Base-by-base conservation (phyloP, 2,329 filamentous ascomycete genomes). In the Blastomyces percursus region DNA sequence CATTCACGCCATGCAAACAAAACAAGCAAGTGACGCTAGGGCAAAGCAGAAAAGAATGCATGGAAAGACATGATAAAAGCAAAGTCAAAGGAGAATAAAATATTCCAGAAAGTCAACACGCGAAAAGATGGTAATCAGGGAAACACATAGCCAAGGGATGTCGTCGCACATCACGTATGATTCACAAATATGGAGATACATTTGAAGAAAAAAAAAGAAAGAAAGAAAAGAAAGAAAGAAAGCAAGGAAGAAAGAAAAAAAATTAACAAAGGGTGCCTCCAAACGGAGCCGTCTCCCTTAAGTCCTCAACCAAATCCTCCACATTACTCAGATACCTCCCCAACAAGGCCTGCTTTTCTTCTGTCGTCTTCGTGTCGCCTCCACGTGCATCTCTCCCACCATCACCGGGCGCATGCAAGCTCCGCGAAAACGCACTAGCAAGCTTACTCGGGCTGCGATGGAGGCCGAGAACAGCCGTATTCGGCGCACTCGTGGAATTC, bases 271-370 rank as follows among this genome's bases (percentile, higher is more conserved):
- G 74, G 21, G 74, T 73, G 6, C 86, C 74, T 6, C 85, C 86
- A 77, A 91, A 91, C 0, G 90, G 88, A 56, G 88, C 86, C 67
- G 85, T 89, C 72, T 90, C 90, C 67, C 87, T 85, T 69, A 96
- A 77, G 74, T 96, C 91, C 72, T 89, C 86, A 61, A 96, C 90
- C 64, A 96, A 80, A 68, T 92, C 90, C 66, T 92, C 89, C 32
- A 95, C 90, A 71, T 89, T 94, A 74, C 82, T 88, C 71, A 96
- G 79, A 74, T 94, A 90, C 67, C 84, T 82, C 52, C 88, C 89
- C 48, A 96, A 78, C 73, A 95, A 76, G 59, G 81, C 81, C 77
- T 94, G 90, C 78, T 96, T 96, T 74, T 95, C 89, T 67, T 88
- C 85, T 12, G 89, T 91, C 8, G 82, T 85, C 64, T 85, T 82